phyloP scores from a whole-genome alignment of 768 basidiomycete genomes.

The Mycena amicta region DNA sequence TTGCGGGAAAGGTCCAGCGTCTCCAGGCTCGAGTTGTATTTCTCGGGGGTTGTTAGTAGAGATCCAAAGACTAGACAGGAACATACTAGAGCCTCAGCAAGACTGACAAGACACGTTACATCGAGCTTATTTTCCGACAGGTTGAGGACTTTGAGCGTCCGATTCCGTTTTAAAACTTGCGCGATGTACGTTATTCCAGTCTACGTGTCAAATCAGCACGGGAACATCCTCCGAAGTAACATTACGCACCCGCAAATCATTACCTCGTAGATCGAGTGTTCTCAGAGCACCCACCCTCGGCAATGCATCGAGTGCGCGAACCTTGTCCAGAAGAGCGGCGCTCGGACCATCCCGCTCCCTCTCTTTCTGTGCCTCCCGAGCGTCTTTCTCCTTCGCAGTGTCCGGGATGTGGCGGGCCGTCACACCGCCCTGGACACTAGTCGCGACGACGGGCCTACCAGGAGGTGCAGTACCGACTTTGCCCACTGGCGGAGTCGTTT shows the following conservation, averaged over 20 bases:
- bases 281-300: slow-evolving; percentile 83
- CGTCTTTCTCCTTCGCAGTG: slow-evolving; percentile 24
- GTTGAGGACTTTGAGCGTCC: slow-evolving; percentile 92
- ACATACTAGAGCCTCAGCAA: slow-evolving; percentile 89
- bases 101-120: slow-evolving; percentile 68
- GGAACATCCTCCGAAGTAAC: not conserved
- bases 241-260: slow-evolving; percentile 81
- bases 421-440: slow-evolving; percentile 55
- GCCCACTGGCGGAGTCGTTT: slow-evolving; percentile 35
- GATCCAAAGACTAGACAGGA: too few relatives aligned
- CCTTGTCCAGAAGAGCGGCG: slow-evolving; percentile 82
- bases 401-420: slow-evolving; percentile 45
- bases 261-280: slow-evolving; percentile 89
- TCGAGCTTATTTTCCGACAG: slow-evolving; percentile 95
- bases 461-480: slow-evolving; percentile 45
- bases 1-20: slow-evolving; percentile 93
- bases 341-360: slow-evolving; percentile 57
- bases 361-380: slow-evolving; percentile 11
- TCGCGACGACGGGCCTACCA: slow-evolving; percentile 72
- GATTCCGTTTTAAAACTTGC: slow-evolving; percentile 94
- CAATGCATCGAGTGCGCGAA: slow-evolving; percentile 84
- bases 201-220: slow-evolving; percentile 32
- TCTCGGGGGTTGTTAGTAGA: slow-evolving; percentile 47
- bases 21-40: slow-evolving; percentile 93
- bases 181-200: slow-evolving; percentile 87